Evolutionary conservation across 768 basidiomycete species (phyloP).

Genomic region (Lactifluus volemus): DNA sequence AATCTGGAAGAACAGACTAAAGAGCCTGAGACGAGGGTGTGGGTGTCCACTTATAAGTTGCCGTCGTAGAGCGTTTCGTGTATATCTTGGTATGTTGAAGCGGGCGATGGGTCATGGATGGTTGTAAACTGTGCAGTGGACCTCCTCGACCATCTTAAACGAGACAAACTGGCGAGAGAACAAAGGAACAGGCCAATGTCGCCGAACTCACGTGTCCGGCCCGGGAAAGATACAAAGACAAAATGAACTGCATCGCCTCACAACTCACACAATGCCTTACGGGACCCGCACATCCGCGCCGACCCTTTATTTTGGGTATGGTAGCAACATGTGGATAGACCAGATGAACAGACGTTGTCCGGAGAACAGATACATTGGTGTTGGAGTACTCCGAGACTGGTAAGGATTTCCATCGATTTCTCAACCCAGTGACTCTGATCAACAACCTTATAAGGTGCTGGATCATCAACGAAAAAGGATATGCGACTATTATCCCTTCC

Average conservation of each 20-base stretch:
- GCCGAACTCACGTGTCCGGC: too few relatives aligned
- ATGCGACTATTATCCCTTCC: conserved; percentile 9
- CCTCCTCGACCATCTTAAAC: too few relatives aligned
- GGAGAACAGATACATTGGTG: conserved; percentile 5
- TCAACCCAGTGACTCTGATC: not conserved
- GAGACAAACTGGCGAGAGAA: too few relatives aligned
- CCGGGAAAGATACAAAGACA: not conserved
- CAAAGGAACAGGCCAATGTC: too few relatives aligned
- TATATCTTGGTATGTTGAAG: not conserved
- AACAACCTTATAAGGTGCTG: conserved; percentile 5
- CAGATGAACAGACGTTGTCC: conserved; percentile 17
- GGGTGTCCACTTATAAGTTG: not conserved
- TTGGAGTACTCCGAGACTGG: conserved; percentile 3
- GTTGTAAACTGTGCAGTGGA: too few relatives aligned
- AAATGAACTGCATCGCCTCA: not conserved
- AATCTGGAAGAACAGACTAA: not conserved
- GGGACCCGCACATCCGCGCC: not conserved
- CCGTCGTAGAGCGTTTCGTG: conserved; percentile 6
- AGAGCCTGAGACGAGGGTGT: conserved; percentile 1
- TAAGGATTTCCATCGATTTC: not conserved
- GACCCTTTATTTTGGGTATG: conserved; percentile 11
- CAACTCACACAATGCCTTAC: not conserved
- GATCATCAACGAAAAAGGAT: conserved; percentile 12
- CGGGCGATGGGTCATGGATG: not conserved
- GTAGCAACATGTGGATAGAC: conserved; percentile 15